Evolutionary conservation across 2,329 filamentous ascomycete species (phyloP).

Genomic region (Exophiala calicioides): DNA sequence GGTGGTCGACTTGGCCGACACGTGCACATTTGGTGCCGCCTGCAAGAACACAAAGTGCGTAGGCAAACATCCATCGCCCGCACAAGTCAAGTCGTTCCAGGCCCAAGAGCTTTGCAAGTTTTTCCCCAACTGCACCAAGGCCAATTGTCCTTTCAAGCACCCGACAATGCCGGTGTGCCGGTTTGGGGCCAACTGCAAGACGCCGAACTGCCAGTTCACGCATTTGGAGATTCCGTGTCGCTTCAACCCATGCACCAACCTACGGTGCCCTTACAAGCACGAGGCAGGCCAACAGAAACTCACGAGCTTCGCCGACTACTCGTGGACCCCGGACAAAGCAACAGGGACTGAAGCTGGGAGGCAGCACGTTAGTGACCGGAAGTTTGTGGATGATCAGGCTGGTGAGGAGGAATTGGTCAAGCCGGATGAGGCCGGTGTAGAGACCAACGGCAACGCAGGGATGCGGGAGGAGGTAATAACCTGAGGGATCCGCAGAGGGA

Average conservation of each 20-base stretch:
- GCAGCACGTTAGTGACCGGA: slow-evolving; percentile 81
- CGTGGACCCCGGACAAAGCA: slow-evolving; percentile 70
- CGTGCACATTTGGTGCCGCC: slow-evolving; percentile 80
- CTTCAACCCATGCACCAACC: slow-evolving; percentile 88
- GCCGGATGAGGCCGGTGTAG: slow-evolving; percentile 45
- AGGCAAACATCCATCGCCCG: slow-evolving; percentile 87
- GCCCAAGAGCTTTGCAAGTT: slow-evolving; percentile 85
- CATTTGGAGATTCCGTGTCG: slow-evolving; percentile 84
- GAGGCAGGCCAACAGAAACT: slow-evolving; percentile 80
- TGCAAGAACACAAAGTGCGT: slow-evolving; percentile 97
- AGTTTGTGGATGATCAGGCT: slow-evolving; percentile 73
- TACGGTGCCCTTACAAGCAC: slow-evolving; percentile 85
- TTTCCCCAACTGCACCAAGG: slow-evolving; percentile 88
- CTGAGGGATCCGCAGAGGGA: too few relatives aligned
- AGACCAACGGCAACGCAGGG: slow-evolving; percentile 11
- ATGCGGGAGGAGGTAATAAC: slow-evolving; percentile 23
- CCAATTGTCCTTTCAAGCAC: slow-evolving; percentile 84
- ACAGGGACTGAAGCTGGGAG: slow-evolving; percentile 38
- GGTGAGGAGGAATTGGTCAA: slow-evolving; percentile 67
- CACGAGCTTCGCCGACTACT: slow-evolving; percentile 75
- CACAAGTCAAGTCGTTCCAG: slow-evolving; percentile 74
- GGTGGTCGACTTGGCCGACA: slow-evolving; percentile 75
- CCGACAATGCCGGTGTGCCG: slow-evolving; percentile 83
- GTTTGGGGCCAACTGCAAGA: slow-evolving; percentile 85
- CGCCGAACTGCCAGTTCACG: slow-evolving; percentile 81